Evolutionary conservation across 306 rosid genomes (phyloP).

Genomic region (Lablab purpureus): DNA sequence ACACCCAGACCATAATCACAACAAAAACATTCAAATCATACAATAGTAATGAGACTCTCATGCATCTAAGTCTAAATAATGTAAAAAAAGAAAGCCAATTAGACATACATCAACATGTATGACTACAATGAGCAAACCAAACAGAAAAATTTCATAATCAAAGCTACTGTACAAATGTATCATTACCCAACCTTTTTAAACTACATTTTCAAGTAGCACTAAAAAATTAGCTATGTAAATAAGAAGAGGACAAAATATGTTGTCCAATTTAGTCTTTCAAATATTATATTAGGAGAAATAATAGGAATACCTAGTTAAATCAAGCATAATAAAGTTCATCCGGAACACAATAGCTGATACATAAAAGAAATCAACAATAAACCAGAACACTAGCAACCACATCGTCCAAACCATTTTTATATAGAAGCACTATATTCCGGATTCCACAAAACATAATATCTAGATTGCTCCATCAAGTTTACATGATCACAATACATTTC

Average conservation of each 20-base stretch:
- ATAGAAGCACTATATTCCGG: slow-evolving; percentile 19
- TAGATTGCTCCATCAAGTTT: slow-evolving; percentile 8
- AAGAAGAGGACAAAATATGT: slow-evolving; percentile 6
- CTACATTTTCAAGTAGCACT: slow-evolving; percentile 23
- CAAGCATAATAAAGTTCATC: slow-evolving; percentile 23
- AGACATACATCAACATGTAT: slow-evolving; percentile 35
- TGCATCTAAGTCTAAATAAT: slow-evolving; percentile 33
- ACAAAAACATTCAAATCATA: slow-evolving; percentile 34
- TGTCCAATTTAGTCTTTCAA: background rate
- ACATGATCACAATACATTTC: slow-evolving; percentile 8
- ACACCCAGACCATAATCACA: slow-evolving; percentile 13
- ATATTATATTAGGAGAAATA: background rate
- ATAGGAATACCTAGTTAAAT: slow-evolving; percentile 23
- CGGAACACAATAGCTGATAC: background rate
- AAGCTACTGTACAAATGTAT: background rate
- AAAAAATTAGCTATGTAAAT: slow-evolving; percentile 10
- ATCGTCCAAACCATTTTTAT: background rate
- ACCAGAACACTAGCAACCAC: slow-evolving; percentile 21
- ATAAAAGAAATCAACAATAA: slow-evolving; percentile 21
- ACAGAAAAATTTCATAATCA: slow-evolving; percentile 17
- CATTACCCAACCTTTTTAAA: slow-evolving; percentile 23
- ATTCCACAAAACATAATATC: slow-evolving; percentile 20
- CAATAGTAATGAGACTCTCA: slow-evolving; percentile 20
- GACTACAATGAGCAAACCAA: slow-evolving; percentile 32
- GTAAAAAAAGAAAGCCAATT: background rate